phyloP scores from a whole-genome alignment of 495 filamentous ascomycete species.

The Pyrenopolyporus hunteri region DNA sequence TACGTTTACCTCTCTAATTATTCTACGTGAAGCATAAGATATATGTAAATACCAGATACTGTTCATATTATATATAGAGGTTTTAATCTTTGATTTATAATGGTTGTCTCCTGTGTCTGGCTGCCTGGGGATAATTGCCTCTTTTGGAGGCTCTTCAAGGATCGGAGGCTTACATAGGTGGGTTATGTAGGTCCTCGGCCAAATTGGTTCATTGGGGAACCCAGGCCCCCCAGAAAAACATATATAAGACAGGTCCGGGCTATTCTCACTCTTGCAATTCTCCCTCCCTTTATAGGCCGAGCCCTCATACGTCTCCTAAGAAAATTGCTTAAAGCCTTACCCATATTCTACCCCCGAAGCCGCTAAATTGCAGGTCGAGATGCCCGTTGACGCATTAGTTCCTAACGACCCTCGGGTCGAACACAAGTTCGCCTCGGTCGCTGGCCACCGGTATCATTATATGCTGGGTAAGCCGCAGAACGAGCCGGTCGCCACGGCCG shows the following conservation, averaged over 20 bases:
- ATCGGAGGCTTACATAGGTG: too few relatives aligned
- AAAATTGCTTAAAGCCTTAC: too few relatives aligned
- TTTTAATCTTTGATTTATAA: too few relatives aligned
- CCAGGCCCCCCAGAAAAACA: neutral
- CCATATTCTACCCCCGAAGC: too few relatives aligned
- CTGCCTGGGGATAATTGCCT: constrained; percentile 8
- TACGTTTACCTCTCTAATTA: too few relatives aligned
- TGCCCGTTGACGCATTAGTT: constrained; percentile 64
- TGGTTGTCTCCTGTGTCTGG: too few relatives aligned
- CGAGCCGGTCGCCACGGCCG: constrained; percentile 63
- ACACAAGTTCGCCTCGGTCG: constrained; percentile 64
- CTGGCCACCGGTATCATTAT: constrained; percentile 73
- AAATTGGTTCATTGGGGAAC: constrained; percentile 1
- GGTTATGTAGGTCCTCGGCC: neutral
- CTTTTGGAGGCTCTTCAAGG: constrained; percentile 14
- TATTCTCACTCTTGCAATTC: neutral
- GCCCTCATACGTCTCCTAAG: neutral
- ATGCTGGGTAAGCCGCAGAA: constrained; percentile 66
- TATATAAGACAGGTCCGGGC: constrained; percentile 16
- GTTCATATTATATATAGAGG: too few relatives aligned
- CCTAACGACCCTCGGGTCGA: constrained; percentile 69
- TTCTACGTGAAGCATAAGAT: too few relatives aligned
- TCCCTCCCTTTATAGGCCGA: neutral
- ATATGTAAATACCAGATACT: too few relatives aligned
- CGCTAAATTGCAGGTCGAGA: constrained; percentile 36